A percentile compares a stretch with the other conserved stretches of the same genome.
These are phyloP conservation scores for Vigna unguiculata DNA, from an alignment of 306 rosid genomes.

Conservation along the genomic window DNA sequence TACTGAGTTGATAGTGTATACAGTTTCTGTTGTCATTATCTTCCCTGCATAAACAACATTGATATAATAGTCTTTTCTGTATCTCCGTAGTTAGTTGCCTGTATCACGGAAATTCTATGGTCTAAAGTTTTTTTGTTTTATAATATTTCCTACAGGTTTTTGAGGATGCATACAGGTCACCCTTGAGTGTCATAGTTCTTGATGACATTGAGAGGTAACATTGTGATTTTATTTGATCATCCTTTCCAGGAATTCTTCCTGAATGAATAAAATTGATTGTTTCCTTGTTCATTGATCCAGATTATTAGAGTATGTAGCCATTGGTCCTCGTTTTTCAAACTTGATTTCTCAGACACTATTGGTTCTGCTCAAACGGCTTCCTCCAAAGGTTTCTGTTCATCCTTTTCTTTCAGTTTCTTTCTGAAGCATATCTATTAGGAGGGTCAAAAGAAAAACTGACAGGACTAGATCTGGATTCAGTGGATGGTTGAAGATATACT, in stretches of 20 bases:
- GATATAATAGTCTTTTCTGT: slow-evolving; percentile 29
- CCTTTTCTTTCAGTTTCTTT: slow-evolving; percentile 38
- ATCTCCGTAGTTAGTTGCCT: slow-evolving; percentile 16
- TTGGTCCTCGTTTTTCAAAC: slow-evolving; percentile 98
- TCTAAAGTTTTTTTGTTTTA: slow-evolving; percentile 4
- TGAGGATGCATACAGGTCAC: slow-evolving; percentile 99
- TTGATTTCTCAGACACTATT: slow-evolving; percentile 82
- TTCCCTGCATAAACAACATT: slow-evolving; percentile 3
- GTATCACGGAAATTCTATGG: slow-evolving; percentile 37
- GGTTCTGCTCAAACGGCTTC: slow-evolving; percentile 88
- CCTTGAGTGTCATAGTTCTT: slow-evolving; percentile 92
- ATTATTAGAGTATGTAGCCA: slow-evolving; percentile 85
- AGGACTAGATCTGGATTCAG: slow-evolving; percentile 10
- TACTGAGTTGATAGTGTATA: slow-evolving; percentile 2
- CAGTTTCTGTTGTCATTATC: slow-evolving; percentile 31
- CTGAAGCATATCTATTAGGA: slow-evolving; percentile 28
- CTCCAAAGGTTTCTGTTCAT: slow-evolving; percentile 80
- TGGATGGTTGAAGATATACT: slow-evolving; percentile 15
- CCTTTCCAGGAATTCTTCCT: slow-evolving; percentile 26
- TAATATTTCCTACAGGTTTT: slow-evolving; percentile 63
- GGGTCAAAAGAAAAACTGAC: slow-evolving; percentile 21
- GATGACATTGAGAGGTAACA: slow-evolving; percentile 93
- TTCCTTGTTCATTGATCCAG: slow-evolving; percentile 51
- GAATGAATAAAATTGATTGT: slow-evolving; percentile 1
- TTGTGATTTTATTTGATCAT: slow-evolving; percentile 43